phyloP scores from a whole-genome alignment of 208 protist species.

The Acanthamoeba divionensis region DNA sequence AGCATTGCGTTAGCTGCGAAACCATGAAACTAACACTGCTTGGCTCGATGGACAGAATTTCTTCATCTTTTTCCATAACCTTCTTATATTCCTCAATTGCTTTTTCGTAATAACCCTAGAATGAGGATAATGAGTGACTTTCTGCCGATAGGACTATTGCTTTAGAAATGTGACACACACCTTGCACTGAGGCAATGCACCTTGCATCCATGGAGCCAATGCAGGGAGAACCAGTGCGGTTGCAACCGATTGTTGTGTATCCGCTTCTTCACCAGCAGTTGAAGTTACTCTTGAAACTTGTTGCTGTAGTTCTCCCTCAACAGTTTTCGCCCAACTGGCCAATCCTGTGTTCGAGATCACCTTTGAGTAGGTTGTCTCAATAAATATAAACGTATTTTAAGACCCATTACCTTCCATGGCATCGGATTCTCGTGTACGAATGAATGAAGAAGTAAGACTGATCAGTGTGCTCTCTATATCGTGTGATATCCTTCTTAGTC shows the following conservation, averaged over 20 bases:
- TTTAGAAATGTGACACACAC: too few species aligned
- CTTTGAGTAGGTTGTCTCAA: too few species aligned
- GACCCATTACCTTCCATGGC: neutral
- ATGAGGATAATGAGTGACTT: too few species aligned
- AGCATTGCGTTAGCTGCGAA: neutral
- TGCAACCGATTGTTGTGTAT: neutral
- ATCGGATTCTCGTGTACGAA: constrained; percentile 47
- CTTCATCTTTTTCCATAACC: neutral
- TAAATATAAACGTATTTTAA: too few species aligned
- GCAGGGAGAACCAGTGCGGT: neutral
- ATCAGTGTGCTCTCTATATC: constrained; percentile 60
- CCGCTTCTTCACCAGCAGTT: neutral
- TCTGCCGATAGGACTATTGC: too few species aligned
- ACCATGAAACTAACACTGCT: neutral
- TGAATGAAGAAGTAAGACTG: constrained; percentile 40
- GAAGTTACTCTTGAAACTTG: neutral
- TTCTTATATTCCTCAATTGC: neutral
- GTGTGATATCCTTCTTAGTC: neutral
- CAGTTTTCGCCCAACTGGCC: neutral
- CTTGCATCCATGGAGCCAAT: neutral
- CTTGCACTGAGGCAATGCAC: constrained; percentile 1
- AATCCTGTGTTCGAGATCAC: neutral
- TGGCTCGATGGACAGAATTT: neutral
- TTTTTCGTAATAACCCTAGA: neutral
- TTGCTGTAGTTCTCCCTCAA: neutral